These are phyloP conservation scores for Peronospora farinosa DNA, from an alignment of 352 stramenopile species.

Conservation along the genomic window DNA sequence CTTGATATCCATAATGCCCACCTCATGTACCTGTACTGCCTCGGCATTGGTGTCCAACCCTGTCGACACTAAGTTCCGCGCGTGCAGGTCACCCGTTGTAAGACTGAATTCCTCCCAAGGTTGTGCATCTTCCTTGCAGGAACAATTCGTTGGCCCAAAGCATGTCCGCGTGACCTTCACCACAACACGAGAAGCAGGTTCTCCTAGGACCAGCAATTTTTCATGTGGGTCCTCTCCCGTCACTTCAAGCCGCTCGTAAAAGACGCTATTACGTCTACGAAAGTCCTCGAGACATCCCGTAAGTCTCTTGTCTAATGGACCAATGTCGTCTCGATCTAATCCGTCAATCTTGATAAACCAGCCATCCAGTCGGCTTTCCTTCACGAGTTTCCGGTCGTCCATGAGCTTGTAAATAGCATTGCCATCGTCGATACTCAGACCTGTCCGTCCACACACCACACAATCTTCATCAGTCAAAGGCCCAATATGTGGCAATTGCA, in stretches of 20 bases:
- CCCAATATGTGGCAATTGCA: neutral
- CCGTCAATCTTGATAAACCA: slow-evolving; percentile 56
- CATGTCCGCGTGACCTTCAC: slow-evolving; percentile 33
- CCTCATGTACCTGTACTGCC: slow-evolving; percentile 17
- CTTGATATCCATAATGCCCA: slow-evolving; percentile 61
- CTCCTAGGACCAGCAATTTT: slow-evolving; percentile 28
- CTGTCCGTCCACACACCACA: slow-evolving; percentile 11
- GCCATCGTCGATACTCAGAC: slow-evolving; percentile 69
- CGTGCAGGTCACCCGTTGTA: slow-evolving; percentile 8
- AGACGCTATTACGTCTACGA: slow-evolving; percentile 29
- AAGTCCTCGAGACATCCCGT: slow-evolving; percentile 39
- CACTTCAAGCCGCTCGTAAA: slow-evolving; percentile 45
- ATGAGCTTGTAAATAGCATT: slow-evolving; percentile 53
- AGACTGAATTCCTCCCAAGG: slow-evolving; percentile 57
- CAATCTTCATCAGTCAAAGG: too few species aligned
- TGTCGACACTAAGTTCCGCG: neutral
- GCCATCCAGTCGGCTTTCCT: slow-evolving; percentile 33
- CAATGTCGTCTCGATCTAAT: slow-evolving; percentile 54
- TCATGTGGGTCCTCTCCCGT: slow-evolving; percentile 57
- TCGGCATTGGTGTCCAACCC: neutral
- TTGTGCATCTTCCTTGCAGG: slow-evolving; percentile 39
- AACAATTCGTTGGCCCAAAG: slow-evolving; percentile 36
- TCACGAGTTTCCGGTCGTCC: slow-evolving; percentile 33
- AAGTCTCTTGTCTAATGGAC: slow-evolving; percentile 47
- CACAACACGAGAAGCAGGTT: slow-evolving; percentile 3